Evolutionary conservation across 2,329 filamentous ascomycete species (phyloP), one percentile per base, ranked within the genome.

Genomic region (Pseudogymnoascus destructans): DNA sequence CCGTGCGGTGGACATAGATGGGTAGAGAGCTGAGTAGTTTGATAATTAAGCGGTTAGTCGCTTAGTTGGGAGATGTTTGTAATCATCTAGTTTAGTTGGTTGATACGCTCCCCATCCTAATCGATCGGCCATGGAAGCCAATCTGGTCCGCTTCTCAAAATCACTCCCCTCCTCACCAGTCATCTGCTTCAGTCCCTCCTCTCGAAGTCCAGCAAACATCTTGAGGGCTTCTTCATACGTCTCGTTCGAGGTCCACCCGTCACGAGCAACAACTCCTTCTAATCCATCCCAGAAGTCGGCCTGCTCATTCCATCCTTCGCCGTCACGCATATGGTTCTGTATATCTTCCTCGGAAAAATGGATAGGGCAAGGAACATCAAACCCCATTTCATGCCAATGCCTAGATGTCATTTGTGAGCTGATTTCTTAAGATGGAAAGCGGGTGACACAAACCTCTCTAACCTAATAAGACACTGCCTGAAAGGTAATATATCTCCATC

Each of bases 231-330:
- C 63, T 13, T 70, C 64, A 56, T 71, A 73, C 30, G 66, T 67
- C 54, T 71, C 66, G 58, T 67, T 65, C 15, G 66, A 60, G 13
- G 70, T 71, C 67, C 70, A 73, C 32, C 72, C 70, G 66, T 73
- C 71, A 30, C 70, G 64, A 57, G 64, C 58, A 32, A 73, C 67
- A 61, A 72, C 64, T 8, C 64, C 63, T 33, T 68, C 63, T 59
- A 73, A 59, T 55, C 61, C 63, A 49, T 70, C 66, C 67, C 69
- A 73, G 56, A 73, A 72, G 55, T 73, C 68, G 38, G 62, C 62
- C 30, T 38, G 59, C 57, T 67, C 65, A 58, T 70, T 70, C 64
- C 65, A 71, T 38, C 65, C 62, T 56, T 65, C 65, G 33, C 64
- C 65, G 54, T 69, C 64, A 46, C 42, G 58, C 57, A 59, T 55